Evolutionary conservation across 1,284 basidiomycete genomes (phyloP), one percentile per base, ranked within the genome.

Genomic region (Moniliella sp.): DNA sequence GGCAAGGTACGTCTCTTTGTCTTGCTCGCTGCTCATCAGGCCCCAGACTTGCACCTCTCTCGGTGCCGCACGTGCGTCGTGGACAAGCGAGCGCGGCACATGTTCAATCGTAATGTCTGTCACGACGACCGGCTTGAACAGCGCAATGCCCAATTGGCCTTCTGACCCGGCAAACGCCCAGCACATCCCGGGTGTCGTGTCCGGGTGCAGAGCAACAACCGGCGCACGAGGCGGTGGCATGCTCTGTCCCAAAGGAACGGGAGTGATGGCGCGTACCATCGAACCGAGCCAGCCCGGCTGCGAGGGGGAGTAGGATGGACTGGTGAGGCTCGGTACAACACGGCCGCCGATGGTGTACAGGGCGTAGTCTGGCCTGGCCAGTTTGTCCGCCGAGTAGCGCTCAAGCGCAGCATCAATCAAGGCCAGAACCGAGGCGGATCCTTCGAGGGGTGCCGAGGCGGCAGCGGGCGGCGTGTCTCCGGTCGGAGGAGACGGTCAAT

Each of bases 31-130:
- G 41, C 88, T 36, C 7, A 47, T 17, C 8, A 49, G 25, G 21
- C 40, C 48, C 83, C 83, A 93, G 1, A 83, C 71, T 46, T 86
- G 78, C 69, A 94, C 76, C 26, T 75, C 67, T 39, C 71, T 66
- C 15, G 88, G 86, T 0, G 88, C 86, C 12, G 72, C 65, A 50
- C 76, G 65, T 50, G 84, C 78, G 21, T 53, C 53, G 45, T 73
- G 70, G 4, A 80, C 75, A 25, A 83, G 66, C 40, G 81, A 77
- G 39, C 65, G 67, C 4, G 82, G 67, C 19, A 79, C 72, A 59
- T 94, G 88, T 55, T 94, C 86, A 43, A 94, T 70, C 8, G 78
- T 79, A 34, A 94, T 63, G 42, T 79, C 76, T 2, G 72, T 69
- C 25, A 86, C 69, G 32, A 69, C 66, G 5, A 74, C 70, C 2